Evolutionary conservation across 1,139 yeast genomes (phyloP), one percentile per base, ranked within the genome.

Genomic region (Hyphopichia wangnamkhiaoensis): DNA sequence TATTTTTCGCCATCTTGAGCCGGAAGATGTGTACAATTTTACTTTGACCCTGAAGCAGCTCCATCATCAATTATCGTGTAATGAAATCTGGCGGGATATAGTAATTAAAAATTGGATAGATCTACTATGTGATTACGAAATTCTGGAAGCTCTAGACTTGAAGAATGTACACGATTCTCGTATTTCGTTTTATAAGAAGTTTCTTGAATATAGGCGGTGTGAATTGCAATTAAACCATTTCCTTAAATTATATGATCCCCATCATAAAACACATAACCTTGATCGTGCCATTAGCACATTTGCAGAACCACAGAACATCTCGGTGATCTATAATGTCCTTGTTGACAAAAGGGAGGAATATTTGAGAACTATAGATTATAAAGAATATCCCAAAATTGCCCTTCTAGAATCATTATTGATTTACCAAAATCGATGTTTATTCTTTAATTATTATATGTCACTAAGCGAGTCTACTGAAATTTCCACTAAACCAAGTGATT

Each of bases 401-500:
- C 16, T 41, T 5, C 34, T 32, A 3, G 20, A 19, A 12, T 44
- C 37, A 30, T 32, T 48, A 30, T 29, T 49, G 9, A 27, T 34
- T 9, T 41, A 43, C 15, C 41, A 39, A 17, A 46, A 45, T 29
- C 39, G 37, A 29, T 30, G 47, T 12, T 27, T 28, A 4, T 28
- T 28, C 10, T 15, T 16, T 3, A 16, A 8, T 7, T 21, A 21
- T 21, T 21, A 21, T 21, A 21, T 21, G 24, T 10, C 24, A 21
- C 21, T 7, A 15, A 1, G 23, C 31, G 12, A 33, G 16, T 8
- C 15, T 19, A 23, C 10, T 20, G 31, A 17, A 26, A 36, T 16
- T n/a, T 23, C 24, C 5, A 14, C 13, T 13, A 12, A 34, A n/a
- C 24, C 24, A 4, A 18, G 29, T 16, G 13, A 7, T 12, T 48